Conservation (phyloP, 2,329 filamentous ascomycete genomes). For the Elsinoe fawcettii region DNA sequence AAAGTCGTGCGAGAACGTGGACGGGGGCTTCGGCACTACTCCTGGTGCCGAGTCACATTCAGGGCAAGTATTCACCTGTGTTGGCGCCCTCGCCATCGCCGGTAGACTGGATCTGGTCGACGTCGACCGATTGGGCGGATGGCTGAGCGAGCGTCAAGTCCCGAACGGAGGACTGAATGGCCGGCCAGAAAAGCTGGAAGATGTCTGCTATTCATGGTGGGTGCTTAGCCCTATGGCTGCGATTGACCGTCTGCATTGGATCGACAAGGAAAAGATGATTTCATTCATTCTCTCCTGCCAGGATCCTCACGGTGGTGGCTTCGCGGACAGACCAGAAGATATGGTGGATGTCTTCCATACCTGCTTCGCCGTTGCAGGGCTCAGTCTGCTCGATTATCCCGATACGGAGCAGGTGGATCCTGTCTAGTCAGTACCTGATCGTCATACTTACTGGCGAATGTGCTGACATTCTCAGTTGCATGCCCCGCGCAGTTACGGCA, state of each 20-base stretch:
- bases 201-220: constrained; percentile 99
- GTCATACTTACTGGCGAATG: not conserved
- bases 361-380: constrained; percentile 75
- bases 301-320: constrained; percentile 73
- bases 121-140: constrained; percentile 68
- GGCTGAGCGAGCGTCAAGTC: constrained; percentile 89
- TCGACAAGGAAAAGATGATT: constrained; percentile 71
- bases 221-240: constrained; percentile 86
- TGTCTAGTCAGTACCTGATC: constrained; percentile 57
- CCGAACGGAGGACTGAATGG: constrained; percentile 85
- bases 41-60: constrained; percentile 92
- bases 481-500: not conserved
- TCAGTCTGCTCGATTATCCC: constrained; percentile 73
- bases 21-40: constrained; percentile 83
- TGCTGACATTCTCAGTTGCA: constrained; percentile 1
- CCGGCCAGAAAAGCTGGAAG: constrained; percentile 87
- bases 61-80: constrained; percentile 91
- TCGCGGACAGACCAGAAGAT: constrained; percentile 84
- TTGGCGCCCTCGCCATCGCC: constrained; percentile 78
- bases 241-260: constrained; percentile 84
- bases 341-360: constrained; percentile 99
- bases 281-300: constrained; percentile 82
- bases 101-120: constrained; percentile 74
- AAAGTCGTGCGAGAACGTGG: constrained; percentile 79
- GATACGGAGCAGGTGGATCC: constrained; percentile 77